Evolutionary conservation across 805 yeast species (phyloP).

Genomic region (Kluyveromyces wickerhamii): DNA sequence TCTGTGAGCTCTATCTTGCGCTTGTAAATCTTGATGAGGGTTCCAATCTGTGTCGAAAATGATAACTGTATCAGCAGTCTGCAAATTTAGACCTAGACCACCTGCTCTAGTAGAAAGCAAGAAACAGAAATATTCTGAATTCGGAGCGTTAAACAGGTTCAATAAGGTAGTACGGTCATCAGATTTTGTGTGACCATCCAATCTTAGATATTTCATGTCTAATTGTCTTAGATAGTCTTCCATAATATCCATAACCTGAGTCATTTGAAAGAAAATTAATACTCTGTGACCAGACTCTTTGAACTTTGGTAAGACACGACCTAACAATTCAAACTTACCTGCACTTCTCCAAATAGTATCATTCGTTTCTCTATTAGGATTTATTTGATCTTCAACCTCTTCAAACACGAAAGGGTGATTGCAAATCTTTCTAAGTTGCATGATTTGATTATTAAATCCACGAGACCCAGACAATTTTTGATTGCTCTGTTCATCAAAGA

Average conservation of each 20-base stretch:
- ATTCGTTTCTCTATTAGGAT: constrained; percentile 54
- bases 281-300: constrained; percentile 70
- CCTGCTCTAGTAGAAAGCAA: constrained; percentile 81
- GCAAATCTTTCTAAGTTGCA: constrained; percentile 80
- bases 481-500: constrained; percentile 51
- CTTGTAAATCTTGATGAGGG: constrained; percentile 87
- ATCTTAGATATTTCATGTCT: constrained; percentile 61
- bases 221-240: constrained; percentile 68
- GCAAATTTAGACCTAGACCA: constrained; percentile 79
- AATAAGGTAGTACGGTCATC: constrained; percentile 75
- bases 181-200: constrained; percentile 79
- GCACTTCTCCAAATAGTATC: constrained; percentile 67
- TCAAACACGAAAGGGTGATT: constrained; percentile 85
- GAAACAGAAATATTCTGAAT: constrained; percentile 72
- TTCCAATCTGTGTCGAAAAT: constrained; percentile 89
- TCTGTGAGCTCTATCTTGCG: constrained; percentile 86
- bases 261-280: constrained; percentile 80
- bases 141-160: constrained; percentile 64
- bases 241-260: constrained; percentile 85
- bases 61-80: constrained; percentile 81
- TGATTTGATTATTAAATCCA: constrained; percentile 72
- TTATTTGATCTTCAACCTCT: constrained; percentile 65
- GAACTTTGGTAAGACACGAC: constrained; percentile 67
- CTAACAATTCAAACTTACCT: constrained; percentile 75
- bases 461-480: constrained; percentile 59